A percentile compares a stretch with the other conserved stretches of the same genome.
Evolutionary conservation across 805 yeast species (phyloP).

Genomic region (Saturnispora diversa): DNA sequence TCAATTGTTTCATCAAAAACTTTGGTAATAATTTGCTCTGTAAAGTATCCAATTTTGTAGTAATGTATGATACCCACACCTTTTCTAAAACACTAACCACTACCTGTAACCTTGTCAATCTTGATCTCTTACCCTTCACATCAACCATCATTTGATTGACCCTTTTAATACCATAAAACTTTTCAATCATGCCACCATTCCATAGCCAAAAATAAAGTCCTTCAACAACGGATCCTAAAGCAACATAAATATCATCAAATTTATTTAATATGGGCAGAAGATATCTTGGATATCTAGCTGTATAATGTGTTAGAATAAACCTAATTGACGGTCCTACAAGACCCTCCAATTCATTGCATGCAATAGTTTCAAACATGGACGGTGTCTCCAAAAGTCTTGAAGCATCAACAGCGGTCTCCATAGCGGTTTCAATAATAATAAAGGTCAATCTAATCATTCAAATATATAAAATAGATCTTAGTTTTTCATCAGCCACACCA

Average conservation of each 20-base stretch:
- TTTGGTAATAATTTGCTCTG: slow-evolving; percentile 59
- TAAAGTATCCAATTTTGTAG: slow-evolving; percentile 56
- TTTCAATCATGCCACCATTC: slow-evolving; percentile 86
- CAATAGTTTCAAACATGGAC: slow-evolving; percentile 79
- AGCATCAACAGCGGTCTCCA: slow-evolving; percentile 59
- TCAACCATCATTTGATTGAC: slow-evolving; percentile 23
- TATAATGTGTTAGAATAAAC: slow-evolving; percentile 71
- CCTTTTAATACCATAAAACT: slow-evolving; percentile 83
- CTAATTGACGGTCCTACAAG: slow-evolving; percentile 77
- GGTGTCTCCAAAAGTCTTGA: slow-evolving; percentile 67
- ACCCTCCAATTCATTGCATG: slow-evolving; percentile 69
- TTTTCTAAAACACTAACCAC: slow-evolving; percentile 47
- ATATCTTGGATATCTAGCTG: slow-evolving; percentile 67
- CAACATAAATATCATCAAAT: slow-evolving; percentile 69
- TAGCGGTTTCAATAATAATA: too few species aligned
- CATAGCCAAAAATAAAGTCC: slow-evolving; percentile 59
- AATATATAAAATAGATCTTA: too few species aligned
- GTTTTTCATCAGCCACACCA: slow-evolving; percentile 1
- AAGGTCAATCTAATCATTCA: too few species aligned
- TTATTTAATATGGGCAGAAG: slow-evolving; percentile 52
- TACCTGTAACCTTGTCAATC: slow-evolving; percentile 47
- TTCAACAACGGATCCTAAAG: slow-evolving; percentile 59
- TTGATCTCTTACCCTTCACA: slow-evolving; percentile 21
- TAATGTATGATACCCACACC: slow-evolving; percentile 60
- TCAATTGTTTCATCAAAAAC: slow-evolving; percentile 35